Evolutionary conservation across 2,329 filamentous ascomycete genomes (phyloP), one percentile per base, ranked within the genome.

Genomic region (Penicillium sp.): DNA sequence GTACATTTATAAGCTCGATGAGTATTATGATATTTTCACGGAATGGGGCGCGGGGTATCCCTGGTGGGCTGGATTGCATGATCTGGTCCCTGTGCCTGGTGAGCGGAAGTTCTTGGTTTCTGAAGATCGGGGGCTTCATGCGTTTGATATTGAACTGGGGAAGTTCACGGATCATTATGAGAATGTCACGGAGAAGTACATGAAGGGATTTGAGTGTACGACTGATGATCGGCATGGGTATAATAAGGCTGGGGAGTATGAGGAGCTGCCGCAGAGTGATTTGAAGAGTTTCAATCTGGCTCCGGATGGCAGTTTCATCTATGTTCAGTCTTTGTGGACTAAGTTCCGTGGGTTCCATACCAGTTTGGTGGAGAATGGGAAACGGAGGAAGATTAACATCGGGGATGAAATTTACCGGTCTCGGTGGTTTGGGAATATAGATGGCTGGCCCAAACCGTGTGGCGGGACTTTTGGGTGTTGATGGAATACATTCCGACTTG

Each of bases 241-340:
- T 27, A 54, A 54, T 30, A 33, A 47, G 2, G 40, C 49, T 1
- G 58, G 53, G 7, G 37, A 54, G 12, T 57, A 33, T 34, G 46
- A 53, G 18, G 58, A 62, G 11, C 37, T 60, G 13, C 56, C 59
- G 14, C 49, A 49, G 41, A 55, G 51, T 6, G 59, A 62, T 30
- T 37, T 62, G 30, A 60, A 62, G 37, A 53, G 58, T 16, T 60
- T 60, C 50, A 62, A 46, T 29, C 28, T 62, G 13, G 59, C 59
- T 1, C 58, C 58, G 7, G 56, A 62, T 35, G 41, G 41, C 4
- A 44, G 41, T 11, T 44, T 36, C 25, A 44, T 44, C 11, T 44
- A 44, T 12, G 41, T 44, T 16, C 41, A 44, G 14, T 44, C 41
- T 3, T 29, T 44, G 27, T 44, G 41, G 41, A 44, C 41, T 10